Base-by-base conservation (phyloP, 768 basidiomycete species). In the Dentipellis sp. region DNA sequence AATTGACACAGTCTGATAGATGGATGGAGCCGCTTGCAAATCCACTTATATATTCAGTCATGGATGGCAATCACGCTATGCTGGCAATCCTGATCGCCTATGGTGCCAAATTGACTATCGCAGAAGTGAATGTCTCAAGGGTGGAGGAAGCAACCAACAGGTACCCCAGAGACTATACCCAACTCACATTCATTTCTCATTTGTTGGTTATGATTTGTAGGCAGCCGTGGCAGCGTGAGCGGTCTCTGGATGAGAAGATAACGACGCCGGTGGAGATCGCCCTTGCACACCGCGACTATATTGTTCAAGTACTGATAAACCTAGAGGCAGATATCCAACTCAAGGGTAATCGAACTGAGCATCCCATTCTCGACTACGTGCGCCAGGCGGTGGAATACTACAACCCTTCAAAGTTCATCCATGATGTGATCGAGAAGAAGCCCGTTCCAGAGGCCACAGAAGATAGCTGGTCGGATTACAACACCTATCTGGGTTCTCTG, bases 1-100 rank as follows among this genome's bases (percentile, higher is more conserved):
- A 67, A n/a, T 64, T 69, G 39, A 48, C 56, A 29, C 62, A 57
- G 47, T 36, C 7, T 16, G 37, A 12, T 3, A 29, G 6, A 29
- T 63, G 55, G 36, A 35, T 10, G 12, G 3, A n/a, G n/a, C 12
- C 16, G 1, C 53, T 60, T 8, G 51, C 64, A 2, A 65, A 63
- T 45, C 70, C 71, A 9, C 34, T 70, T 16, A 64, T 68, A 2
- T 61, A 66, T 4, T 64, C 69, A 6, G 57, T 72, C 38, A 36
- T 19, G 4, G 49, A 22, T 14, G 59, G 65, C 8, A 51, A 67
- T 34, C 64, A 65, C 38, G 63, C 66, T 9, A 66, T 63, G 16
- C 50, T 68, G 0, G 68, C 67, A 0, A 38, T 69, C 3, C 58
- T 72, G 8, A 57, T 71, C 4, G 66, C 69, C 0, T 55, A 71